These are phyloP conservation scores for Pyrenophora graminea DNA, from an alignment of 2,329 filamentous ascomycete species.

Conservation along the genomic window DNA sequence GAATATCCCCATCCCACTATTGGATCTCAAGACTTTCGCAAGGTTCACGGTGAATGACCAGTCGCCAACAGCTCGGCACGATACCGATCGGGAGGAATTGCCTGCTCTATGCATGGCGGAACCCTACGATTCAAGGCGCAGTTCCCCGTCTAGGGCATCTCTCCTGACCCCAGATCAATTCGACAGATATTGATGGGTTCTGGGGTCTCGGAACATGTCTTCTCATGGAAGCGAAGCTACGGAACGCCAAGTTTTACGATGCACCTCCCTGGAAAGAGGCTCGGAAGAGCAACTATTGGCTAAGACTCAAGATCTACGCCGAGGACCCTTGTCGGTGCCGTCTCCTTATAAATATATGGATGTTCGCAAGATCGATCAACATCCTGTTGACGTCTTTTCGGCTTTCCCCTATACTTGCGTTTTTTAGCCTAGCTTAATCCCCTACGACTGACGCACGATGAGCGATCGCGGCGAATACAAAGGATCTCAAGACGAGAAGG, in stretches of 20 bases:
- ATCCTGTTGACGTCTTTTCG: neutral
- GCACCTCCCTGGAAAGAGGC: too few relatives aligned
- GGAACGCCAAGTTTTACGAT: neutral
- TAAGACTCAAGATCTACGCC: constrained; percentile 5
- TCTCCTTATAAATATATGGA: constrained; percentile 6
- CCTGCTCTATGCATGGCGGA: neutral
- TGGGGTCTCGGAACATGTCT: constrained; percentile 2
- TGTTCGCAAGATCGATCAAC: neutral
- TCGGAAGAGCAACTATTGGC: constrained; percentile 4
- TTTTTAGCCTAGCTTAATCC: too few relatives aligned
- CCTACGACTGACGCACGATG: constrained; percentile 4
- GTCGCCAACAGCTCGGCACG: constrained; percentile 6
- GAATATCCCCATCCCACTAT: neutral
- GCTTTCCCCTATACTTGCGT: neutral
- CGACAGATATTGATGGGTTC: neutral
- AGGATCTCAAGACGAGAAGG: constrained; percentile 6
- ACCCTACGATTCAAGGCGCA: neutral
- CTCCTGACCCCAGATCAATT: neutral
- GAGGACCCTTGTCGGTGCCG: neutral
- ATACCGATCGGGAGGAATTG: neutral
- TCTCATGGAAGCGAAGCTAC: neutral
- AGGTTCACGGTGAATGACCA: neutral
- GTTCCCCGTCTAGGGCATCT: neutral
- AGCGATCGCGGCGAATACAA: constrained; percentile 24
- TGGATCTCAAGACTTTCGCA: neutral